Evolutionary conservation across 148 eudicot genomes (phyloP).

Genomic region (Silene conica): DNA sequence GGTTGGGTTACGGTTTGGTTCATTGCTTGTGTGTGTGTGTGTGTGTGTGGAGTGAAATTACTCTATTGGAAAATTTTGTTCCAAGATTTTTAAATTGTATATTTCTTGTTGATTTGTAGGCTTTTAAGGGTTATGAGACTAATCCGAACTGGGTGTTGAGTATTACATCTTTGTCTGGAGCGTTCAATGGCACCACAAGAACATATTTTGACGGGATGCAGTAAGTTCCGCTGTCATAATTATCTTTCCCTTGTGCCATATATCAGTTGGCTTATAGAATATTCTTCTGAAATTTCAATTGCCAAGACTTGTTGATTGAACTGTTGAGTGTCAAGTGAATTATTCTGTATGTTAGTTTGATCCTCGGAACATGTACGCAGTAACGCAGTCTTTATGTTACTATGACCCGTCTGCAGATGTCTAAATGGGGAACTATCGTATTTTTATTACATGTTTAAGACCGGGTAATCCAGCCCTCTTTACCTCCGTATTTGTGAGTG

Average conservation of each 20-base stretch:
- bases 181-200: conserved; percentile 89
- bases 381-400: not conserved
- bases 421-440: not conserved
- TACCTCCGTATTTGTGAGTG: too few relatives aligned
- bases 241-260: not conserved
- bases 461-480: too few relatives aligned
- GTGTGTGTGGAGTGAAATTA: not conserved
- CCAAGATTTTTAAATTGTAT: not conserved
- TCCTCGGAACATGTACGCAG: not conserved
- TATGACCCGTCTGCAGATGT: not conserved
- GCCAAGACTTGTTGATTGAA: not conserved
- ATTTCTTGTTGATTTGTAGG: conserved; percentile 35
- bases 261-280: not conserved
- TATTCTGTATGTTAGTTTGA: not conserved
- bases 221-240: conserved; percentile 42
- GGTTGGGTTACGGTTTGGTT: conserved; percentile 34
- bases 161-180: conserved; percentile 89
- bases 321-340: not conserved
- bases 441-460: too few relatives aligned
- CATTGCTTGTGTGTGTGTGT: conserved; percentile 9
- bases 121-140: conserved; percentile 70
- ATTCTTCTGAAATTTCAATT: not conserved
- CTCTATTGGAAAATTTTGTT: not conserved
- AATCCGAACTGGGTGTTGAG: conserved; percentile 82
- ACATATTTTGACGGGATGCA: conserved; percentile 91